Evolutionary conservation across 768 basidiomycete genomes (phyloP).

Genomic region (Imleria badia): DNA sequence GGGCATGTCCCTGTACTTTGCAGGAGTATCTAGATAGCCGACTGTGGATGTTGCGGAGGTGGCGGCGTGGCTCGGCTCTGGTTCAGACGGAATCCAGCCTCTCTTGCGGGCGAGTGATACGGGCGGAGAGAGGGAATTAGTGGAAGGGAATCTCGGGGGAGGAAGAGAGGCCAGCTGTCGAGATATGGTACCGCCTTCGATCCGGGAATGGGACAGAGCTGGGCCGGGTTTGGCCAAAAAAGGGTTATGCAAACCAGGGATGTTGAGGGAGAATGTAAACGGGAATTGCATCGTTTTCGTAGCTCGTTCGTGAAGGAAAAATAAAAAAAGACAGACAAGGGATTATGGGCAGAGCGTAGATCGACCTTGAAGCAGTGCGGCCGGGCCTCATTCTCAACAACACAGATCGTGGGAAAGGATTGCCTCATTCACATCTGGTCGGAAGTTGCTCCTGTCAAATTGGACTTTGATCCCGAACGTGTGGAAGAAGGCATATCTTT

Average conservation of each 20-base stretch:
- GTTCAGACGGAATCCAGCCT: slow-evolving; percentile 68
- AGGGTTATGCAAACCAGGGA: slow-evolving; percentile 68
- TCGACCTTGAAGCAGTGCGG: too few relatives aligned
- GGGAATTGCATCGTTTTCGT: slow-evolving; percentile 53
- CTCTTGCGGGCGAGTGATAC: slow-evolving; percentile 53
- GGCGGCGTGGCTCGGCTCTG: slow-evolving; percentile 53
- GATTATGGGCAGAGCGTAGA: too few relatives aligned
- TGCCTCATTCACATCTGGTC: slow-evolving; percentile 4
- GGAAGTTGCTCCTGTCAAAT: too few relatives aligned
- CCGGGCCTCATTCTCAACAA: too few relatives aligned
- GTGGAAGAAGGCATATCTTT: too few relatives aligned
- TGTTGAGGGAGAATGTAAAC: slow-evolving; percentile 68
- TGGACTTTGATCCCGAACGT: too few relatives aligned
- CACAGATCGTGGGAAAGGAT: slow-evolving; percentile 13
- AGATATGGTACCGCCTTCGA: slow-evolving; percentile 25
- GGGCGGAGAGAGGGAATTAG: slow-evolving; percentile 33
- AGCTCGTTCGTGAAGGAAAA: slow-evolving; percentile 23
- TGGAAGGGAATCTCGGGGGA: slow-evolving; percentile 15
- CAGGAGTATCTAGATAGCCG: slow-evolving; percentile 71
- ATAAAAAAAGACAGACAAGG: too few relatives aligned
- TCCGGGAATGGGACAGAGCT: slow-evolving; percentile 23
- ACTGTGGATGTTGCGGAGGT: slow-evolving; percentile 52
- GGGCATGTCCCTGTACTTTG: slow-evolving; percentile 51
- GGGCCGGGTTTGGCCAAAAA: slow-evolving; percentile 41
- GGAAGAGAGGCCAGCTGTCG: slow-evolving; percentile 17